Conservation (phyloP, 2,329 filamentous ascomycete species). For the Rhinocladiella mackenziei region DNA sequence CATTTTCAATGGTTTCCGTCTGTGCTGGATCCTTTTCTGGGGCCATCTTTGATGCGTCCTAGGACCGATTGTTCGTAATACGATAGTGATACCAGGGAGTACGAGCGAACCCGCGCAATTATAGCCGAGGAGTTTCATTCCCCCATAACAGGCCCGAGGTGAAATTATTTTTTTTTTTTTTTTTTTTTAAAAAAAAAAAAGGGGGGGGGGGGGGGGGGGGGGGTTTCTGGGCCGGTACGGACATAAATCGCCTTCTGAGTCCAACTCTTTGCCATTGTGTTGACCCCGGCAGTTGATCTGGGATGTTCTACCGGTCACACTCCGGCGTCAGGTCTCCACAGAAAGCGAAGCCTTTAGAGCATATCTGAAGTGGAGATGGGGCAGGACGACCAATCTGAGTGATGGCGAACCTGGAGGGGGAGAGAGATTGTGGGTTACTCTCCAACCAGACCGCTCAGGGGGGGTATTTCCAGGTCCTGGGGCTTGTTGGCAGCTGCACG, state of each 20-base stretch:
- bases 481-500: too few species aligned
- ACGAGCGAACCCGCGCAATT: background rate
- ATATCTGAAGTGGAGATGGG: conserved; percentile 1
- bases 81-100: background rate
- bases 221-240: background rate
- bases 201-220: too few species aligned
- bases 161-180: too few species aligned
- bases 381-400: conserved; percentile 3
- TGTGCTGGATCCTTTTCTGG: conserved; percentile 17
- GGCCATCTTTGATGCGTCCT: conserved; percentile 10
- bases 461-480: too few species aligned
- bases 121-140: background rate
- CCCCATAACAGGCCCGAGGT: too few species aligned
- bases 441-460: too few species aligned
- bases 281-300: conserved; percentile 21
- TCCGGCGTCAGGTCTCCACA: conserved; percentile 11
- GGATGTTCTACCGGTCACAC: conserved; percentile 5
- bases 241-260: background rate
- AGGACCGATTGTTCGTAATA: background rate
- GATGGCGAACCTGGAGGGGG: background rate
- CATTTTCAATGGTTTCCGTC: conserved; percentile 21
- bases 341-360: conserved; percentile 1
- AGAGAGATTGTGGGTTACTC: conserved; percentile 7
- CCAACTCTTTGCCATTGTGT: conserved; percentile 2
- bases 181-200: too few species aligned